Evolutionary conservation across 2,329 filamentous ascomycete species (phyloP), one percentile per base, ranked within the genome.

Genomic region (Aspergillus sp.): DNA sequence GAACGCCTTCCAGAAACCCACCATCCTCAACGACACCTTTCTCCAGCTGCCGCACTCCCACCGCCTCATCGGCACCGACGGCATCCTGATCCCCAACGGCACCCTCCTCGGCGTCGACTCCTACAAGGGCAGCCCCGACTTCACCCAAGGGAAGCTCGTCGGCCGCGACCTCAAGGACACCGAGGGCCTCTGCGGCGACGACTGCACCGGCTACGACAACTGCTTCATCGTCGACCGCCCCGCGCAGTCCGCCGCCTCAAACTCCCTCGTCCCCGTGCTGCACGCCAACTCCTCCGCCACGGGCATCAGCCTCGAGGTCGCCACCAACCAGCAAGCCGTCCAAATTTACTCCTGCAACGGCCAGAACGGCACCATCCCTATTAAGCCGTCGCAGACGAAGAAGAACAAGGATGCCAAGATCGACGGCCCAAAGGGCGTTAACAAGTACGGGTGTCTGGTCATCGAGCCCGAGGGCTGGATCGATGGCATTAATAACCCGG

Each of bases 401-500:
- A 81, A 84, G 20, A 86, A 84, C 58, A 82, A 84, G 78, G 81
- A 81, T n/a, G 81, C 82, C 64, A 80, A 80, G n/a, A 79, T 82
- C 46, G 73, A 77, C 10, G 68, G 75, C 65, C 78, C 71, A 64
- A 73, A 70, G 73, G 67, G 73, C 79, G 67, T 84, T 72, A 66
- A 81, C 72, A 63, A 93, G 80, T 91, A 92, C 71, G 92, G 91
- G 32, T 97, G 94, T 75, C 71, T 96, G 26, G 94, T 96, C 52
- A 84, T 97, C 75, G 94, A 97, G 79, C 91, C 95, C 12, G 86
- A 97, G 81, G 92, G 95, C 74, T 97, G 87, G 85, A 96, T 97
- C 71, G 93, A 96, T 73, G 92, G 84, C 26, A 95, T 98, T 78
- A 97, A 96, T 78, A 85, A 96, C 68, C 93, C 93, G 0, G 85